Evolutionary conservation across 202 grass and related monocot species (phyloP), one percentile per base, ranked within the genome.

Genomic region (Dendrocalamus latiflorus): DNA sequence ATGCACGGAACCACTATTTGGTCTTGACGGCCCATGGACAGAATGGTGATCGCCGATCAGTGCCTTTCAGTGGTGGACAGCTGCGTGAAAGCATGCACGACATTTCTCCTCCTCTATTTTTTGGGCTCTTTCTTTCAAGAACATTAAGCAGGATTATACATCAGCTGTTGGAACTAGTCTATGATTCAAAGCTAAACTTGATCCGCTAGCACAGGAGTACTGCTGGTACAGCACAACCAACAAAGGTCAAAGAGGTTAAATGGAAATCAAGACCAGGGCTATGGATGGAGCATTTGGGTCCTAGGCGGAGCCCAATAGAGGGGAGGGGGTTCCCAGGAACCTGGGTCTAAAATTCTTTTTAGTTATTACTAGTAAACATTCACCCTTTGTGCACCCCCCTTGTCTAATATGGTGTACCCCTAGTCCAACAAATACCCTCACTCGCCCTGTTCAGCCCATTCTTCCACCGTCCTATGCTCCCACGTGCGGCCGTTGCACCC

Each of bases 1-100:
- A 80, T 74, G 84, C 59, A 79, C 36, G 56, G 43, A 65, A 25
- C 4, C 51, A 50, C 68, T 80, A 4, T 67, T 48, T n/a, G 16
- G 25, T 22, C 55, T 76, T 84, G 70, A 60, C 24, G 21, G 26
- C 39, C 33, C 60, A 68, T 51, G 45, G 77, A 7, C 9, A 36
- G 12, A 45, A 73, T 80, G 51, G 38, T 78, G 44, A 68, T 56
- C 14, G 36, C 17, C 18, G 15, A 28, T 17, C 53, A 34, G 69
- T 6, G 47, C 24, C 69, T 51, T 34, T 8, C 53, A 39, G 38
- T 37, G 14, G 37, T 4, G 24, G 36, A 14, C 54, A 36, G 18
- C 6, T 69, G 33, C 22, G 42, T 56, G 66, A 60, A 63, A 38
- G 12, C 78, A 39, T 14, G 20, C 67, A n/a, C 11, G 26, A 36